Evolutionary conservation across 495 filamentous ascomycete genomes (phyloP), one percentile per base, ranked within the genome.

Genomic region (Diplogelasinospora grovesii): DNA sequence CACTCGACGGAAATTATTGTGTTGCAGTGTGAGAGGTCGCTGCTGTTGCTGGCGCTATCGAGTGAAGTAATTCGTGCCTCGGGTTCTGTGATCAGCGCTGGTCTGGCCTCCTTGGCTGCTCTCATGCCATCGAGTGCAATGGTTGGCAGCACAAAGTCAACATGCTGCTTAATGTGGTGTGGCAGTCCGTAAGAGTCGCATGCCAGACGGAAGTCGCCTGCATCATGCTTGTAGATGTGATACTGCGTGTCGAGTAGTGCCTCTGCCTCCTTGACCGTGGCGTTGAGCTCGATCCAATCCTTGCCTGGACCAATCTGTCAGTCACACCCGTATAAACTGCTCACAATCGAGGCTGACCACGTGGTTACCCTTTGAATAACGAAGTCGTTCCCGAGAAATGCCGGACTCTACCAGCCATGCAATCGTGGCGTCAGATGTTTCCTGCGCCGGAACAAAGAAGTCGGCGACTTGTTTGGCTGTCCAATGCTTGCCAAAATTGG

Each of bases 201-300:
- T 15, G 70, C 73, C 45, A 77, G 59, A 13, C 70, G 64, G 7
- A 59, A 59, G 23, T 66, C 62, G 3, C 61, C 66, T 22, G 55
- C 64, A 10, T 49, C 41, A 43, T 80, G 69, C 40, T 69, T 54
- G 52, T 80, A 77, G 21, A 69, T 45, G 36, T 70, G 64, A 49
- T 78, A 82, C 27, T 72, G 56, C 1, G 78, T 69, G 41, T 66
- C 57, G 23, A 82, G 68, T 1, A 82, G 59, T 5, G 48, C 48
- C 44, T 81, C 76, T 0, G 67, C 68, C 47, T 80, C 75, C 16
- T 59, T 57, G 8, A 63, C 49, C 0, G 61, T 71, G 8, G 72
- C 70, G 48, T 75, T 61, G 40, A 81, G 73, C 8, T 66, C 56
- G 22, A 78, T 48, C 52, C 66, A 72, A 41, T 53, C 60, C 13